Evolutionary conservation across 129 eudicot species (phyloP), one percentile per base, ranked within the genome.

Genomic region (Centaurea solstitialis): DNA sequence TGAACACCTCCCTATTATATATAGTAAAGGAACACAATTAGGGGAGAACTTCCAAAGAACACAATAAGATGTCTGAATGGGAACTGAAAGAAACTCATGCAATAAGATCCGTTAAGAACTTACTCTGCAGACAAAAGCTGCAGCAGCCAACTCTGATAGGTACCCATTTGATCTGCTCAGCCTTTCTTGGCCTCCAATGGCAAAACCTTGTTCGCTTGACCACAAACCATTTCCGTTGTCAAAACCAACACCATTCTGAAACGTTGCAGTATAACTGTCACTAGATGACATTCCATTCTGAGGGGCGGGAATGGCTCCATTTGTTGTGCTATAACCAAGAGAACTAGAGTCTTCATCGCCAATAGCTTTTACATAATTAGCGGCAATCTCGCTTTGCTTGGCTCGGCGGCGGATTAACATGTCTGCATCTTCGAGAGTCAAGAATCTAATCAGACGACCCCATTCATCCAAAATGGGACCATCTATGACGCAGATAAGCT

Each of bases 41-140:
- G 37, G 68, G 2, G 9, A 57, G 22, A 17, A 40, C 5, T 38
- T 1, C 12, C 12, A 64, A 3, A 39, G 17, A 33, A 67, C 65
- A 66, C 68, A 50, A n/a, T 26, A 39, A 62, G 83, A 73, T 59
- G 66, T 43, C 41, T 7, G 66, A 11, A n/a, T 18, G 21, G 40
- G 13, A 33, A 61, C 76, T 57, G 6, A 20, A 80, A 41, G 53
- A 80, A 61, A 21, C 5, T 30, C 41, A 70, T 26, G 70, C 7
- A 35, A 70, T 4, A 67, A 68, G 5, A 9, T 50, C 17, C 20
- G 9, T 2, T n/a, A 67, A 57, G 17, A 20, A 83, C 94, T 89
- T 86, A 95, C 99, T 85, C 94, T 87, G 90, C 99, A 95, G 21
- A 92, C 99, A 89, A 92, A 95, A 41, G 99, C 97, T 22, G 99